These are phyloP conservation scores for Aspergillus carlsbadensis DNA, from an alignment of 495 filamentous ascomycete genomes.

Conservation along the genomic window DNA sequence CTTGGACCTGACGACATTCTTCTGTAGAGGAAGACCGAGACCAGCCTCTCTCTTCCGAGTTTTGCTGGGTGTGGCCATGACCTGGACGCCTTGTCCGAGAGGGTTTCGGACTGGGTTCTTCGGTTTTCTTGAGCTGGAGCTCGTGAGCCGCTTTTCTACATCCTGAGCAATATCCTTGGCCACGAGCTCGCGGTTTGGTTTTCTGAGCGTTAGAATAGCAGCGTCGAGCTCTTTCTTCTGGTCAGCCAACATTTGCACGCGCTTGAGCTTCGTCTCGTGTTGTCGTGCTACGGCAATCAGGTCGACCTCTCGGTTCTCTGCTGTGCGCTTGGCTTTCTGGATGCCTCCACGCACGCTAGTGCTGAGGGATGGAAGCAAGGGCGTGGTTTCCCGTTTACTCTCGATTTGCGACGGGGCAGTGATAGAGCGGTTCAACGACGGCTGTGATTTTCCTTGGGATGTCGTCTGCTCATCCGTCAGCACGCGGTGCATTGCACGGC, in stretches of 20 bases:
- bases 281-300: slow-evolving; percentile 55
- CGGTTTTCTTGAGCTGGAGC: slow-evolving; percentile 47
- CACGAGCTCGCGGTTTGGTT: slow-evolving; percentile 80
- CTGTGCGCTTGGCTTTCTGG: slow-evolving; percentile 53
- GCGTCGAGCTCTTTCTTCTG: slow-evolving; percentile 76
- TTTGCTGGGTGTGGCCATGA: slow-evolving; percentile 74
- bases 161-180: slow-evolving; percentile 70
- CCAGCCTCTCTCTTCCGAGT: slow-evolving; percentile 40
- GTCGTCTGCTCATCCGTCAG: slow-evolving; percentile 65
- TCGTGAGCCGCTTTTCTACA: slow-evolving; percentile 56
- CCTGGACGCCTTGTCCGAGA: slow-evolving; percentile 58
- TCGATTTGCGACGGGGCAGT: slow-evolving; percentile 52
- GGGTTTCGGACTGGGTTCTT: slow-evolving; percentile 66
- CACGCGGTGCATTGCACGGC: slow-evolving; percentile 66
- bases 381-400: slow-evolving; percentile 31
- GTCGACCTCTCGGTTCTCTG: slow-evolving; percentile 68
- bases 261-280: slow-evolving; percentile 64
- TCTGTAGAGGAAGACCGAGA: slow-evolving; percentile 32
- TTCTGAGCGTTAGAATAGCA: slow-evolving; percentile 80
- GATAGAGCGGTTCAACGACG: slow-evolving; percentile 68
- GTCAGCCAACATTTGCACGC: slow-evolving; percentile 65
- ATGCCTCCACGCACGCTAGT: slow-evolving; percentile 51
- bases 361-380: slow-evolving; percentile 34
- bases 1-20: slow-evolving; percentile 21
- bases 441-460: slow-evolving; percentile 43